Base-by-base conservation (phyloP, 2,329 filamentous ascomycete species). In the Diaporthe sp. region DNA sequence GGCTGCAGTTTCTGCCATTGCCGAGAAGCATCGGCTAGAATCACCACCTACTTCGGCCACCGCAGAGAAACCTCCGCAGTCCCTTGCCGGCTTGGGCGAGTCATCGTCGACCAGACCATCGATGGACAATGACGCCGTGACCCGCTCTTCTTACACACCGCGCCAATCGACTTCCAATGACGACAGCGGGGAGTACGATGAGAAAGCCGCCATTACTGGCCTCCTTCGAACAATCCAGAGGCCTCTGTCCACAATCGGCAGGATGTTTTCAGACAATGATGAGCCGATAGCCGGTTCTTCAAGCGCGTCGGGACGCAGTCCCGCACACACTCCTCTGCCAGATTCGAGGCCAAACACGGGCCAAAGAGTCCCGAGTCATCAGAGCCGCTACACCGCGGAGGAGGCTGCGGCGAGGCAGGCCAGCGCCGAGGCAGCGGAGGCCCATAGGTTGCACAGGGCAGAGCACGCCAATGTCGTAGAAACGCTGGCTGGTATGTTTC, bases 401-500 rank as follows among this genome's bases (percentile, higher is more conserved):
- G 96, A 98, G 82, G 94, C 95, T 37, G 96, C 96, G 0, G 96
- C 95, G 3, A 89, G 95, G 70, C 96, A 98, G 85, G 96, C 96
- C 1, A 97, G 94, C 79, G 95, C 94, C 0, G 96, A 98, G 84
- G 91, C 91, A 9, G 96, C 96, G 13, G 94, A 99, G 83, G 96
- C 96, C 10, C 91, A 95, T 78, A 89, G 94, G 22, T 91, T 98
- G 76, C 92, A 97, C 79, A 89, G 92, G 49, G 93, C 93, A 73
- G 97, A 99, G 87, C 96, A 98, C 84, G 89, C 91, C 72, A 96
- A 95, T 80, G 92, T 99, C 10, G 96, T 98, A 3, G 97, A 98
- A 85, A 98, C 97, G 49, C 86, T 99, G 75, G 93, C 95, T 65
- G 94, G 95, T 80, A 99, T 99, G 97, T 99, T 99, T 83, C 97